Conservation (phyloP, 2,329 filamentous ascomycete genomes). For the Capronia coronata region DNA sequence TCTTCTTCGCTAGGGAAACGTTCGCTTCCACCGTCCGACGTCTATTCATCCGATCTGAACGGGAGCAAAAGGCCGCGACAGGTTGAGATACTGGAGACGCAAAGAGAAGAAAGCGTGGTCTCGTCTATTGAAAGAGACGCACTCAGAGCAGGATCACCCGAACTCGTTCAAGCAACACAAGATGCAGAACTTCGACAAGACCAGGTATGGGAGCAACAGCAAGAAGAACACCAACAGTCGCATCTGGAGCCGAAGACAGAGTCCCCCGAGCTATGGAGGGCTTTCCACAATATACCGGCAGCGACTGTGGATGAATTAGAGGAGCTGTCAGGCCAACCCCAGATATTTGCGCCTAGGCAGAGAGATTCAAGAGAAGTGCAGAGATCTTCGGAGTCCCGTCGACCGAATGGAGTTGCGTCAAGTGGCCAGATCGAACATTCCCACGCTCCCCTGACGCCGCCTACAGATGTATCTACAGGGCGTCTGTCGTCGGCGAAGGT, state of each 20-base stretch:
- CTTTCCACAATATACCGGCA: conserved; percentile 14
- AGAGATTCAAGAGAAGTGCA: neutral
- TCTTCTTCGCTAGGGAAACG: conserved; percentile 22
- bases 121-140: conserved; percentile 22
- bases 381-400: neutral
- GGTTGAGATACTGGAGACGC: conserved; percentile 20
- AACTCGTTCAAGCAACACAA: conserved; percentile 16
- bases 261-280: conserved; percentile 20
- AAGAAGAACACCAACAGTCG: neutral
- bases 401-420: neutral
- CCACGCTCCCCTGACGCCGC: conserved; percentile 11
- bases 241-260: conserved; percentile 13
- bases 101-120: conserved; percentile 16
- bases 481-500: conserved; percentile 5
- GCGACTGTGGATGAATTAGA: conserved; percentile 23
- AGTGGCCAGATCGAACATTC: neutral
- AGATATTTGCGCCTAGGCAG: conserved; percentile 1
- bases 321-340: conserved; percentile 15
- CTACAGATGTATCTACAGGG: conserved; percentile 6
- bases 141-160: conserved; percentile 2
- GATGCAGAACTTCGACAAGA: conserved; percentile 6
- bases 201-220: conserved; percentile 1
- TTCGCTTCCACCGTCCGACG: neutral
- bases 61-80: conserved; percentile 19
- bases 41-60: conserved; percentile 4